Conservation (phyloP, 192 early-diverging fungal species). For the Dimargaris cristalligena region DNA sequence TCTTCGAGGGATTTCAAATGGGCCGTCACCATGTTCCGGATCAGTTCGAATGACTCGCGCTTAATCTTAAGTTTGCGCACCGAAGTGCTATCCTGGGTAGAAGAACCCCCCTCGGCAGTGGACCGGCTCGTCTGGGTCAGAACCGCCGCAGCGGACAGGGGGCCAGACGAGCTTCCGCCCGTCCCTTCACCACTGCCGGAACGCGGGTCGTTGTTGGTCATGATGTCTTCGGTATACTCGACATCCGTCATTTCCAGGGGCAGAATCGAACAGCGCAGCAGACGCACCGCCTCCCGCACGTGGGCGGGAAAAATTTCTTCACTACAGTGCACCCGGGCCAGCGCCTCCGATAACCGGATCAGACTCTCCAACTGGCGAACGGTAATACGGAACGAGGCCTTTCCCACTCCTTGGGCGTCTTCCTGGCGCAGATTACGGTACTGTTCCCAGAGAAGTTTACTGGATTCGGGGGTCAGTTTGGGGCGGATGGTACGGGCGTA, state of each 20-base stretch:
- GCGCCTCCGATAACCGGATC: constrained; percentile 87
- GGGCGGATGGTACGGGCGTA: constrained; percentile 83
- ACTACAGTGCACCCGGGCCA: constrained; percentile 72
- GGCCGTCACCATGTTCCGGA: constrained; percentile 32
- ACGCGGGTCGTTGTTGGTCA: not conserved
- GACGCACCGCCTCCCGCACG: constrained; percentile 68
- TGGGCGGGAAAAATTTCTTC: constrained; percentile 46
- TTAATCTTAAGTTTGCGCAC: constrained; percentile 35
- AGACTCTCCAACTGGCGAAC: constrained; percentile 94
- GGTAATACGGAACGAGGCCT: constrained; percentile 79
- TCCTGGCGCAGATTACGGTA: constrained; percentile 78
- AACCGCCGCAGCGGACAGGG: too few relatives aligned
- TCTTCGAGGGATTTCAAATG: constrained; percentile 23
- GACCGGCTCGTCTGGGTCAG: constrained; percentile 9
- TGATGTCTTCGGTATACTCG: constrained; percentile 35
- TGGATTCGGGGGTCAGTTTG: constrained; percentile 58
- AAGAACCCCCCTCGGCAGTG: constrained; percentile 15
- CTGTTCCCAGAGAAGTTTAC: constrained; percentile 54
- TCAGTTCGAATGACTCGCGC: constrained; percentile 35
- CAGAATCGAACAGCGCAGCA: constrained; percentile 81
- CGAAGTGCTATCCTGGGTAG: constrained; percentile 12
- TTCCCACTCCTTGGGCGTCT: constrained; percentile 51
- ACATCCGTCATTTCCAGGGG: constrained; percentile 64
- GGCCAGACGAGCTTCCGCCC: not conserved
- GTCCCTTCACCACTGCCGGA: not conserved